Evolutionary conservation across 2,329 filamentous ascomycete genomes (phyloP).

Genomic region (Trichophyton verrucosum): DNA sequence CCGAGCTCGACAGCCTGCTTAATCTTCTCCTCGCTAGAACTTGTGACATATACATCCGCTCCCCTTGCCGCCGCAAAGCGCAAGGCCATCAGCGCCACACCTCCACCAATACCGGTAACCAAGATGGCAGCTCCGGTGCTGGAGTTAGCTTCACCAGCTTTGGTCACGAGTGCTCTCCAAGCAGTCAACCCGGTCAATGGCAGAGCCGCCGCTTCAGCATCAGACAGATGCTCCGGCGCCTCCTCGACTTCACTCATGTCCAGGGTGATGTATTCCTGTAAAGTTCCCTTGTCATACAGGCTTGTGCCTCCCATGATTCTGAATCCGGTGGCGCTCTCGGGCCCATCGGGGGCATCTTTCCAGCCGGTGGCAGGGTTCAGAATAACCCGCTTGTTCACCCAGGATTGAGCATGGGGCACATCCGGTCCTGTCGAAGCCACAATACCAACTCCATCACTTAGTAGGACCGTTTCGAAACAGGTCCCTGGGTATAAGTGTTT

Average conservation of each 20-base stretch:
- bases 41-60: constrained; percentile 70
- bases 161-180: constrained; percentile 74
- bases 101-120: constrained; percentile 84
- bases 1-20: constrained; percentile 57
- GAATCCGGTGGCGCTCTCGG: constrained; percentile 32
- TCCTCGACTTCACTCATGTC: constrained; percentile 61
- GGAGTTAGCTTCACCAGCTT: constrained; percentile 49
- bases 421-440: constrained; percentile 53
- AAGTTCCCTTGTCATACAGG: constrained; percentile 53
- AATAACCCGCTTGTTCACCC: constrained; percentile 58
- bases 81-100: constrained; percentile 71
- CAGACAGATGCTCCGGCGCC: constrained; percentile 58
- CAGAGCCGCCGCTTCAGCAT: constrained; percentile 67
- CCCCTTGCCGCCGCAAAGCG: constrained; percentile 66
- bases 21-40: constrained; percentile 62
- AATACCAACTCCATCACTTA: constrained; percentile 69
- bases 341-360: constrained; percentile 57
- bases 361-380: constrained; percentile 69
- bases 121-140: constrained; percentile 58
- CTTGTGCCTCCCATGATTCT: constrained; percentile 45
- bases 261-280: constrained; percentile 60
- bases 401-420: constrained; percentile 38
- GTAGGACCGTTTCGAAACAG: constrained; percentile 63
- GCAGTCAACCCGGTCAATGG: constrained; percentile 77
- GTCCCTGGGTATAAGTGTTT: constrained; percentile 83